phyloP scores from a whole-genome alignment of 148 eudicot species.

The Pouteria glomerata region DNA sequence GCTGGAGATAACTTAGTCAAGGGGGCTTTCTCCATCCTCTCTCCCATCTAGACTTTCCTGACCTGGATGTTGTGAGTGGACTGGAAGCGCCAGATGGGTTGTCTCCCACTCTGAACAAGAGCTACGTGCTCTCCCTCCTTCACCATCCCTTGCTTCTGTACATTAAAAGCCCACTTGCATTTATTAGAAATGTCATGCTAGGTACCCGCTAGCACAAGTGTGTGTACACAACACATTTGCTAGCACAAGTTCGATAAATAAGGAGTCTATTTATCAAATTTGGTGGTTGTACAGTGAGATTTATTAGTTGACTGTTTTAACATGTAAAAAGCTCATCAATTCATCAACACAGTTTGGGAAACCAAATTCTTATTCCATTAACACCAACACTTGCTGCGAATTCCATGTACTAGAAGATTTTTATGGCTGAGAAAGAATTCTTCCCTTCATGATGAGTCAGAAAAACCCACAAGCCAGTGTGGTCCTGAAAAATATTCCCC shows the following conservation, averaged over 20 bases:
- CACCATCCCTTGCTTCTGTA: constrained; percentile 92
- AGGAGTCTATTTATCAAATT: neutral
- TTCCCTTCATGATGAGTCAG: neutral
- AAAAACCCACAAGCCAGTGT: neutral
- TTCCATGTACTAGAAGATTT: neutral
- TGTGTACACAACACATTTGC: neutral
- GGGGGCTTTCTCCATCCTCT: neutral
- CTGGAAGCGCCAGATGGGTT: constrained; percentile 90
- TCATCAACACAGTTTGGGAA: neutral
- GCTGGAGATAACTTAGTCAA: too few relatives aligned
- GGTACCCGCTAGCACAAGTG: neutral
- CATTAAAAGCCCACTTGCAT: neutral
- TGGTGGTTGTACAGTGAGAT: neutral
- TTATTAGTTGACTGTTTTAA: neutral
- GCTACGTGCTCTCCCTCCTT: constrained; percentile 87
- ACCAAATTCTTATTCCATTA: neutral
- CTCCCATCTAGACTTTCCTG: constrained; percentile 47
- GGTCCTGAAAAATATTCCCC: neutral
- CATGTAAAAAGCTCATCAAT: neutral
- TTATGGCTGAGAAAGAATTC: neutral
- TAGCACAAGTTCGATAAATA: neutral
- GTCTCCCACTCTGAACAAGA: constrained; percentile 89
- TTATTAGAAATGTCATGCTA: neutral
- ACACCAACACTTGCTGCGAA: neutral
- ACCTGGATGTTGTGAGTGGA: constrained; percentile 95